Evolutionary conservation across 176 grass and related monocot genomes (phyloP).

Genomic region (Juncus inflexus): DNA sequence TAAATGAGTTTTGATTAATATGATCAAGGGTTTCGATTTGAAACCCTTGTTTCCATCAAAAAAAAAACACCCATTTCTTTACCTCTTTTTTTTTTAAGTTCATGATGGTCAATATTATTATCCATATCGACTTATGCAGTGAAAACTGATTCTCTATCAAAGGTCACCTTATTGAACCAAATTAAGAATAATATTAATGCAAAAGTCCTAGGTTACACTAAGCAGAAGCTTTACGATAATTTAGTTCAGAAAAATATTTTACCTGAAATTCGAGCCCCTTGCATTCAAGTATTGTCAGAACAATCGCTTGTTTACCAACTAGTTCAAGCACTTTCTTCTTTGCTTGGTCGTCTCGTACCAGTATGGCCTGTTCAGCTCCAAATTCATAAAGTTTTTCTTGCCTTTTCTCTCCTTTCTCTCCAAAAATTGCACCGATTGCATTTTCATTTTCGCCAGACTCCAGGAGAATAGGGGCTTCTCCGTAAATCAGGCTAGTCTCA

Average conservation of each 20-base stretch:
- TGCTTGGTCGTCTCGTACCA: constrained; percentile 54
- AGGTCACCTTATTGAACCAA: neutral
- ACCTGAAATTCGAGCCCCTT: constrained; percentile 92
- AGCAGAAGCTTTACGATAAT: neutral
- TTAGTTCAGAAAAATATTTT: neutral
- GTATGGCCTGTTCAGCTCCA: constrained; percentile 77
- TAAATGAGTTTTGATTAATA: too few relatives aligned
- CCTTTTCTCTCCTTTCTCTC: constrained; percentile 28
- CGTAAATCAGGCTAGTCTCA: constrained; percentile 64
- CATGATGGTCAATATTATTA: too few relatives aligned
- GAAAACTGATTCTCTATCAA: too few relatives aligned
- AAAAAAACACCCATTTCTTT: too few relatives aligned
- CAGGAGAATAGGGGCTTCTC: constrained; percentile 65
- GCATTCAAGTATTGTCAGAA: constrained; percentile 75
- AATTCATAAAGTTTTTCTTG: constrained; percentile 36
- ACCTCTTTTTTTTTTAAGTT: too few relatives aligned
- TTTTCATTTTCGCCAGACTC: constrained; percentile 60
- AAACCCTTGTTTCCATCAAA: too few relatives aligned
- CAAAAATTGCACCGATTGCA: constrained; percentile 80
- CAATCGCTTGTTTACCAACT: constrained; percentile 69
- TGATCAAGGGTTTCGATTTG: too few relatives aligned
- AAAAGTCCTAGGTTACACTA: neutral
- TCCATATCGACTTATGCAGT: too few relatives aligned
- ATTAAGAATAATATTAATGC: neutral
- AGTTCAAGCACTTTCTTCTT: constrained; percentile 55